phyloP scores from a whole-genome alignment of 2,329 filamentous ascomycete genomes.

The Knufia fluminis region DNA sequence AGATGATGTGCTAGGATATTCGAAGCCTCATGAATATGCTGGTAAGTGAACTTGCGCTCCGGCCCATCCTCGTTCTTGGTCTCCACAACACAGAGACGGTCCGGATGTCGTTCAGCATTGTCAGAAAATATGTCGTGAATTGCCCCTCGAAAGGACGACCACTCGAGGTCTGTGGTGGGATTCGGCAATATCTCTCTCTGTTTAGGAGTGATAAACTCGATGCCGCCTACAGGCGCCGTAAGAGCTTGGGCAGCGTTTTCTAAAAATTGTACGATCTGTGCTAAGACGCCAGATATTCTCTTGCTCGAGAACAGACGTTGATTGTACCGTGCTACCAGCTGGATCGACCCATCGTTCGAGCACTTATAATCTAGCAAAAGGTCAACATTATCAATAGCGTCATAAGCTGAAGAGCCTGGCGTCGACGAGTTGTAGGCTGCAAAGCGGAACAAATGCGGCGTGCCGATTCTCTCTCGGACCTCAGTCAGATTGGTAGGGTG shows the following conservation, averaged over 20 bases:
- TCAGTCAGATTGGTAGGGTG: slow-evolving; percentile 12
- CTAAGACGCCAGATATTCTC: slow-evolving; percentile 35
- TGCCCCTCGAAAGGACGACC: slow-evolving; percentile 37
- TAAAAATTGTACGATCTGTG: slow-evolving; percentile 35
- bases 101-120: slow-evolving; percentile 56
- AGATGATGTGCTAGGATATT: slow-evolving; percentile 75
- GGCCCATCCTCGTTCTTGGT: slow-evolving; percentile 45
- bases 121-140: slow-evolving; percentile 37
- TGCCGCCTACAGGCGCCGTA: slow-evolving; percentile 33
- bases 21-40: slow-evolving; percentile 75
- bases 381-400: slow-evolving; percentile 37
- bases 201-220: slow-evolving; percentile 31
- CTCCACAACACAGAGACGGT: slow-evolving; percentile 59
- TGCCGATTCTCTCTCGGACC: slow-evolving; percentile 14
- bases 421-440: slow-evolving; percentile 38
- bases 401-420: slow-evolving; percentile 27
- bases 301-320: slow-evolving; percentile 39
- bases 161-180: slow-evolving; percentile 36
- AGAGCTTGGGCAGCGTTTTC: slow-evolving; percentile 33
- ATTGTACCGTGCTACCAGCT: slow-evolving; percentile 36
- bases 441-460: slow-evolving; percentile 38
- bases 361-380: slow-evolving; percentile 32
- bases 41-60: slow-evolving; percentile 66
- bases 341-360: slow-evolving; percentile 23
- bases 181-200: slow-evolving; percentile 29